A percentile compares a stretch with the other conserved stretches of the same genome.
These are phyloP conservation scores for Cyberlindnera maclurae DNA, from an alignment of 805 yeast species.

Conservation along the genomic window DNA sequence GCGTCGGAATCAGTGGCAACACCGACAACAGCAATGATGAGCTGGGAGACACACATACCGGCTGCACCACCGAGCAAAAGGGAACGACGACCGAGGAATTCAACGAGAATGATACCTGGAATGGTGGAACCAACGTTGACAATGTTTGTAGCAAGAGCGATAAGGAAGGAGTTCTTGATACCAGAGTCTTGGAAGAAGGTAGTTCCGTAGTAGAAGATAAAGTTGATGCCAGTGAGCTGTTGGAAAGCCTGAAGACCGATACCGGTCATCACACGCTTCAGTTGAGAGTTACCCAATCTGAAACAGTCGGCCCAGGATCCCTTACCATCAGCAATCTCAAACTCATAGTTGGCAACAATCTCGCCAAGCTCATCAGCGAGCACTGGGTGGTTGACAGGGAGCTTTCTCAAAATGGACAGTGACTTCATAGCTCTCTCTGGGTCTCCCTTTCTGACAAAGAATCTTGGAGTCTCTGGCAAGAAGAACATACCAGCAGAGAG, in stretches of 20 bases:
- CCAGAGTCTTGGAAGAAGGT: constrained; percentile 49
- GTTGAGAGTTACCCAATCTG: constrained; percentile 30
- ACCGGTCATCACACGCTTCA: constrained; percentile 37
- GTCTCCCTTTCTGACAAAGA: constrained; percentile 48
- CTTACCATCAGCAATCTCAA: constrained; percentile 29
- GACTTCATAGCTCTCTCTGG: constrained; percentile 49
- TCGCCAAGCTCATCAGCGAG: constrained; percentile 40
- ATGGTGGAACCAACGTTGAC: constrained; percentile 42
- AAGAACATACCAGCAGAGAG: constrained; percentile 55
- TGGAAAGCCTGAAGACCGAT: constrained; percentile 42
- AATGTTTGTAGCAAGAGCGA: constrained; percentile 36
- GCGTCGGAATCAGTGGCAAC: constrained; percentile 21
- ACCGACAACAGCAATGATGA: constrained; percentile 48
- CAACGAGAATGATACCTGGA: constrained; percentile 49
- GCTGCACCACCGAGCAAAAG: constrained; percentile 53
- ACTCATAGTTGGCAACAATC: constrained; percentile 40
- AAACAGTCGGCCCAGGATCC: constrained; percentile 29
- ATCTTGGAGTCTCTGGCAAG: constrained; percentile 75
- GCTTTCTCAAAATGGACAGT: constrained; percentile 46
- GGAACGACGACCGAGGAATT: constrained; percentile 58
- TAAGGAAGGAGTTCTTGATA: constrained; percentile 38
- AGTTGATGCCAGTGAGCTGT: constrained; percentile 68
- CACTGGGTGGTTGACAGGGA: constrained; percentile 36
- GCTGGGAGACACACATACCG: constrained; percentile 55
- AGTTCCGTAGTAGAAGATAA: constrained; percentile 64